phyloP scores from a whole-genome alignment of 129 eudicot species.

The carrot (Daucus carota) region DH1_v3.0 NC_030385.2:429001-429500 shows the following conservation, averaged over 20 bases:
- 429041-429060: conserved; percentile 26
- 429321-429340: conserved; percentile 9
- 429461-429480: conserved; percentile 3
- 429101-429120: conserved; percentile 31
- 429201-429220: conserved; percentile 44
- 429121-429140: conserved; percentile 33
- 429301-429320: conserved; percentile 13
- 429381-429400: conserved; percentile 21
- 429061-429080: conserved; percentile 23
- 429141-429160: conserved; percentile 75
- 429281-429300: conserved; percentile 8
- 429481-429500: conserved; percentile 3
- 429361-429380: conserved; percentile 31
- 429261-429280: conserved; percentile 31
- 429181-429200: conserved; percentile 31
- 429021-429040: conserved; percentile 14
- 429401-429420: background rate
- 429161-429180: conserved; percentile 42
- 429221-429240: conserved; percentile 81
- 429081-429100: conserved; percentile 21
- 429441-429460: conserved; percentile 4
- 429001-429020: conserved; percentile 27
- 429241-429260: conserved; percentile 23
- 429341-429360: conserved; percentile 8
- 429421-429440: background rate